phyloP scores from a whole-genome alignment of 331 rosid species.

The Phaseolus coccineus region DNA sequence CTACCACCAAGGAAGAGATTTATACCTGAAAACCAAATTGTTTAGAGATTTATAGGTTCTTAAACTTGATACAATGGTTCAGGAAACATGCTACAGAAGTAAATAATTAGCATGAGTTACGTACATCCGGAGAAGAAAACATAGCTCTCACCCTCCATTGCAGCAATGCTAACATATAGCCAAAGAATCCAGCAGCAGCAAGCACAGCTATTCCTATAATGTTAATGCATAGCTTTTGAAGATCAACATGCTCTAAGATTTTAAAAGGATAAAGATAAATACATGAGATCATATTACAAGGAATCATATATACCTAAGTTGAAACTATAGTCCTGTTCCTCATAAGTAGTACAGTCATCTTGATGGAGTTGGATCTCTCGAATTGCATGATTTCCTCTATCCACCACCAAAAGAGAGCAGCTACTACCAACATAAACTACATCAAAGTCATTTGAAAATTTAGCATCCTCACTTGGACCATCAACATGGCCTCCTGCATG shows the following conservation, averaged over 20 bases:
- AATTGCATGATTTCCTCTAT: constrained; percentile 94
- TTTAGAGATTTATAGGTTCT: constrained; percentile 14
- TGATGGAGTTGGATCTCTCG: constrained; percentile 92
- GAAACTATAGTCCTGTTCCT: constrained; percentile 63
- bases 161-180: constrained; percentile 89
- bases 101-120: constrained; percentile 27
- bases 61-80: neutral
- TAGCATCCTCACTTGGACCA: constrained; percentile 98
- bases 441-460: constrained; percentile 90
- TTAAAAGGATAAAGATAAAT: neutral
- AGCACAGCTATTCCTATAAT: constrained; percentile 78
- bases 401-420: constrained; percentile 92
- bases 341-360: constrained; percentile 68
- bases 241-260: constrained; percentile 32
- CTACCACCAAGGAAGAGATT: neutral
- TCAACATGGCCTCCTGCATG: constrained; percentile 87
- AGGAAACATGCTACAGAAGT: neutral
- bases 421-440: constrained; percentile 74
- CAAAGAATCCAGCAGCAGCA: constrained; percentile 75
- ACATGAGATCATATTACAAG: constrained; percentile 26
- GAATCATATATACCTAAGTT: constrained; percentile 65
- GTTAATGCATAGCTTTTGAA: constrained; percentile 9
- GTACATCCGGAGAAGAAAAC: constrained; percentile 79
- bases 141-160: constrained; percentile 74
- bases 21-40: neutral